These are phyloP conservation scores for Dichotomocladium elegans DNA, from an alignment of 371 early-diverging fungal species.

Conservation along the genomic window DNA sequence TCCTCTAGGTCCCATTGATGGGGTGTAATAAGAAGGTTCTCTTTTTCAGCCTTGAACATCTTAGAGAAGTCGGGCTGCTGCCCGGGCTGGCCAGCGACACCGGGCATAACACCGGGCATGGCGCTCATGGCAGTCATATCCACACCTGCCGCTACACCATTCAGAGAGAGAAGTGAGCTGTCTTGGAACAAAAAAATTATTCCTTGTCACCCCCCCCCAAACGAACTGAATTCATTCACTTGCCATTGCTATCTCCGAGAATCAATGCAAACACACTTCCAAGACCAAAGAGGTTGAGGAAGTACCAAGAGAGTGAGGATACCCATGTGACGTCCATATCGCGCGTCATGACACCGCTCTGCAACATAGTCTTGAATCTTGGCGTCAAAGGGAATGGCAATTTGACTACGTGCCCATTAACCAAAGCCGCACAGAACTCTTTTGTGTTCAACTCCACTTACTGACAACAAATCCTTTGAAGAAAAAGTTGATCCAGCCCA, in stretches of 20 bases:
- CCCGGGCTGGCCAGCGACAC: constrained; percentile 54
- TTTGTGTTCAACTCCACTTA: constrained; percentile 34
- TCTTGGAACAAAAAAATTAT: background rate
- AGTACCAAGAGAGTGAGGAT: constrained; percentile 96
- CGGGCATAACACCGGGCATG: constrained; percentile 39
- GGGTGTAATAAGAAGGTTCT: constrained; percentile 78
- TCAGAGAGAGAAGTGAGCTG: too few species aligned
- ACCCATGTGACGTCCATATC: constrained; percentile 98
- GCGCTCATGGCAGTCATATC: constrained; percentile 90
- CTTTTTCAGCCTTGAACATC: constrained; percentile 84
- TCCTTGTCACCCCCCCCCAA: background rate
- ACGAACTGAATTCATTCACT: background rate
- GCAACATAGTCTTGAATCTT: constrained; percentile 96
- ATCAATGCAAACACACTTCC: constrained; percentile 88
- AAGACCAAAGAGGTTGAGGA: constrained; percentile 94
- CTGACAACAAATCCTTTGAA: constrained; percentile 95
- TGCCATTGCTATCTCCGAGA: constrained; percentile 88
- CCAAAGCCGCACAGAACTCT: too few species aligned
- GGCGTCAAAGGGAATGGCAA: constrained; percentile 95
- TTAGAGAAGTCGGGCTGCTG: constrained; percentile 84
- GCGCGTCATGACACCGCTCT: constrained; percentile 91
- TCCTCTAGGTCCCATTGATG: constrained; percentile 81
- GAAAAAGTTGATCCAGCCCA: constrained; percentile 98
- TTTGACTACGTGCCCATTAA: constrained; percentile 55
- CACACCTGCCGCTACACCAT: constrained; percentile 74